Percentiles rank a stretch among this genome's conserved stretches.
Conservation (phyloP, 495 filamentous ascomycete genomes). For the Talaromyces thailandensis region DNA sequence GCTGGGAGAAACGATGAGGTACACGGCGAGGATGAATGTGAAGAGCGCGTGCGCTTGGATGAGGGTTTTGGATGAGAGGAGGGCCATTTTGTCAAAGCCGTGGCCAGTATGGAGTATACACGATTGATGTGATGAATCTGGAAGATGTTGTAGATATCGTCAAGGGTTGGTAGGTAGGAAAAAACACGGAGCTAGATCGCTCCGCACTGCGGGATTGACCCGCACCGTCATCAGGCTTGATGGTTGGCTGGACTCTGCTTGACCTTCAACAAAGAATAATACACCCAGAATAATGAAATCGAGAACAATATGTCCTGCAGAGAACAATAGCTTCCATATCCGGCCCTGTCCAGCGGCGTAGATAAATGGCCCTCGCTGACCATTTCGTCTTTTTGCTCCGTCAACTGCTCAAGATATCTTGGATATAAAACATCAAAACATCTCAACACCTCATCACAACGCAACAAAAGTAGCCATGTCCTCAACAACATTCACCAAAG, state of each 20-base stretch:
- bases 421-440: not conserved
- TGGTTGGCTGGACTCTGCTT: not conserved
- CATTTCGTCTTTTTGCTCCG: not conserved
- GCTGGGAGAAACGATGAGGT: slow-evolving; percentile 64
- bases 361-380: not conserved
- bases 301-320: not conserved
- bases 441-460: not conserved
- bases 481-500: slow-evolving; percentile 49
- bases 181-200: not conserved
- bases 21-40: slow-evolving; percentile 71
- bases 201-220: not conserved
- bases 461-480: slow-evolving; percentile 16
- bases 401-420: not conserved
- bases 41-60: slow-evolving; percentile 72
- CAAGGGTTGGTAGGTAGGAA: not conserved
- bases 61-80: slow-evolving; percentile 67
- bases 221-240: not conserved
- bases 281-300: not conserved
- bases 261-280: not conserved
- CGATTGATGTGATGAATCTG: not conserved
- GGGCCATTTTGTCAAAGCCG: slow-evolving; percentile 48
- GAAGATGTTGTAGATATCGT: not conserved
- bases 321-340: slow-evolving; percentile 1
- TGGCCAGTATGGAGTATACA: not conserved
- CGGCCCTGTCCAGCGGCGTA: not conserved